phyloP scores from a whole-genome alignment of 2,329 filamentous ascomycete genomes.

The Fusarium paranaense region DNA sequence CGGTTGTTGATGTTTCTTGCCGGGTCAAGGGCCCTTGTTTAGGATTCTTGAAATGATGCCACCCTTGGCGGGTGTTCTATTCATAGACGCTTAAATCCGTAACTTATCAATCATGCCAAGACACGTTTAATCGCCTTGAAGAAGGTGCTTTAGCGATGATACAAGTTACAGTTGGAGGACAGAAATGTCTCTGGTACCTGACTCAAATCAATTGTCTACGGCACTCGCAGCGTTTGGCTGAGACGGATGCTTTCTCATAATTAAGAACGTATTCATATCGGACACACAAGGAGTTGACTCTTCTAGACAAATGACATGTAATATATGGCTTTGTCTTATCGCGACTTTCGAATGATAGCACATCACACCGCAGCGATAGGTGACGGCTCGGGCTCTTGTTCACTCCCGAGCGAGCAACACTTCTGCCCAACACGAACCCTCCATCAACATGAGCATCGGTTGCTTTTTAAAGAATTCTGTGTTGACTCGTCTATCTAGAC shows the following conservation, averaged over 20 bases:
- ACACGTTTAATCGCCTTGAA: not conserved
- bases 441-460: not conserved
- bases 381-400: not conserved
- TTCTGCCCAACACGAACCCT: not conserved
- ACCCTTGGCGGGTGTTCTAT: not conserved
- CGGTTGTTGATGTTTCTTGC: not conserved
- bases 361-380: not conserved
- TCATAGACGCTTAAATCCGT: slow-evolving; percentile 4
- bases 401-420: too few relatives aligned
- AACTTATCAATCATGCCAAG: slow-evolving; percentile 6
- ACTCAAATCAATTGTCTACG: not conserved
- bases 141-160: not conserved
- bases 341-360: not conserved
- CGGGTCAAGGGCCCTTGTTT: not conserved
- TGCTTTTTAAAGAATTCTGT: not conserved
- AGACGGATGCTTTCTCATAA: not conserved
- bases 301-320: not conserved
- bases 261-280: not conserved
- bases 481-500: not conserved
- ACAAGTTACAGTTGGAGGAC: not conserved
- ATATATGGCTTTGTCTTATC: not conserved
- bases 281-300: not conserved
- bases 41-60: not conserved
- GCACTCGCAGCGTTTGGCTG: not conserved
- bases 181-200: not conserved